A percentile compares a stretch with the other conserved stretches of the same genome.
Evolutionary conservation across 768 basidiomycete genomes (phyloP).

Genomic region (Lentinula boryana): DNA sequence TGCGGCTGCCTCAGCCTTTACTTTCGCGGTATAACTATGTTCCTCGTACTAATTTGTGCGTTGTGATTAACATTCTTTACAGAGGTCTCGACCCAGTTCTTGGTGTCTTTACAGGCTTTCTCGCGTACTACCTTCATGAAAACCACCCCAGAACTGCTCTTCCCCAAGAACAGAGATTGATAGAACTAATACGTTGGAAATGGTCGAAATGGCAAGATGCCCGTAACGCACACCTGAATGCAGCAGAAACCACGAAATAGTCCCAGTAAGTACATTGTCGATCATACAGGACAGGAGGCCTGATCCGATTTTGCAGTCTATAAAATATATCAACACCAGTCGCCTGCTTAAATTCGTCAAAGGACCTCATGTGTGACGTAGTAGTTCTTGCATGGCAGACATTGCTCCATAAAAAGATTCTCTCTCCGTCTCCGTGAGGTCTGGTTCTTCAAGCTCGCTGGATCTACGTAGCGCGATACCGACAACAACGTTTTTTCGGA

Average conservation of each 20-base stretch:
- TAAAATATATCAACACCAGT: not conserved
- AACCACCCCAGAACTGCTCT: conserved; percentile 70
- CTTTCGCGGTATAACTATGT: conserved; percentile 40
- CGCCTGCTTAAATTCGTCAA: not conserved
- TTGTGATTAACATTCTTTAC: not conserved
- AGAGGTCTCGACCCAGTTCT: conserved; percentile 69
- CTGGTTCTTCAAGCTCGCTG: conserved; percentile 19
- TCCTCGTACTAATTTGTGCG: conserved; percentile 6
- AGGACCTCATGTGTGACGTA: conserved; percentile 15
- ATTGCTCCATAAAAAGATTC: conserved; percentile 45
- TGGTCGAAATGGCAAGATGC: conserved; percentile 32
- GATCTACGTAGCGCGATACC: conserved; percentile 60
- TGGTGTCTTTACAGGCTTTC: conserved; percentile 70
- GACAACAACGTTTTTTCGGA: conserved; percentile 61
- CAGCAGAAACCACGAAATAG: not conserved
- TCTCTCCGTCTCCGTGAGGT: conserved; percentile 33
- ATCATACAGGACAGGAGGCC: not conserved
- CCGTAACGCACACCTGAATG: not conserved
- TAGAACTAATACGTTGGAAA: conserved; percentile 61
- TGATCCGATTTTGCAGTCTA: not conserved
- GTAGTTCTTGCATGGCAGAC: conserved; percentile 33
- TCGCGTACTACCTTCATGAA: conserved; percentile 80
- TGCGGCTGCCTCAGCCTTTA: conserved; percentile 40
- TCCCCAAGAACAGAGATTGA: conserved; percentile 47
- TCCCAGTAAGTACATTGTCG: not conserved